Base-by-base conservation (phyloP, 345 rosid genomes). In the Euphorbia tirucalli region DNA sequence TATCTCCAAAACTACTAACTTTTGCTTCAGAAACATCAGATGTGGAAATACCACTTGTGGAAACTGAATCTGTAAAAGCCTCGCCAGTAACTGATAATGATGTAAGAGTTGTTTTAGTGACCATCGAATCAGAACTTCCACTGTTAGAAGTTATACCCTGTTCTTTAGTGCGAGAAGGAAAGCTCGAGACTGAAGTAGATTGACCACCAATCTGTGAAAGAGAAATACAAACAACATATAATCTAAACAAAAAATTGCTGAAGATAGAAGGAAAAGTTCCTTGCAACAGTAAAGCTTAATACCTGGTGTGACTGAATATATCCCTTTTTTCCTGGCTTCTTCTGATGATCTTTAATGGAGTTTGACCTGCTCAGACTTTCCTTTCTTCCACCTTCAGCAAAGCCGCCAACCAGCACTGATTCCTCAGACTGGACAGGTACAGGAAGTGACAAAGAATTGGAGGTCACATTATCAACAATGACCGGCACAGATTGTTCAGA, bases 261-360 rank as follows among this genome's bases (percentile, higher is more conserved):
- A 60, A 15, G 16, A 1, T 15, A 19, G 41, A 69, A 30, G 10
- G 61, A 18, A 30, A 13, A 49, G n/a, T 3, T 25, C 31, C 44
- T 71, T 25, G 16, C 32, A 61, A 56, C 57, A 25, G 48, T 6
- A 71, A 25, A 66, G 18, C 6, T 56, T 25, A 56, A 39, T 81
- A 87, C 98, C 93, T 89, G 85, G 72, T 76, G 80, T 32, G 68
- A 77, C 60, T 74, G 85, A 43, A 67, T 32, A 69, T 71, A 67
- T 63, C 81, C 87, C 75, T 78, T 87, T 72, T 79, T 83, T 61
- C 74, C 76, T 35, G 54, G 44, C 75, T 78, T 80, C 78, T 79
- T 83, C 72, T 83, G 89, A 67, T 72, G 67, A 74, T 89, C 86
- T 75, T 88, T 85, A 4, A 79, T 81, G 69, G 90, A 84, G 74